Base-by-base conservation (phyloP, 1,139 yeast genomes). In the Yamadazyma sp. region DNA sequence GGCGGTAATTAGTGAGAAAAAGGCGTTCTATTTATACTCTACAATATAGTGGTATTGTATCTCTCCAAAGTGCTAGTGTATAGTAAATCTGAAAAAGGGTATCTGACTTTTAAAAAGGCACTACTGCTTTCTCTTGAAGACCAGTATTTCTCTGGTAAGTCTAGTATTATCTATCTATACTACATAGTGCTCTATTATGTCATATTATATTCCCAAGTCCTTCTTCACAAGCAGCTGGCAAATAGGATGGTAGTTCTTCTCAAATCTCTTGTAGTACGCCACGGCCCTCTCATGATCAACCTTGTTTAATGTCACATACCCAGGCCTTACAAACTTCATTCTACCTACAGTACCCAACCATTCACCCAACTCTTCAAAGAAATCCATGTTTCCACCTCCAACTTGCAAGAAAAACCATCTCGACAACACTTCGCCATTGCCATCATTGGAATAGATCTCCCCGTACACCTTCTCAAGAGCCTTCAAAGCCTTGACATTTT, bases 291-390 rank as follows among this genome's bases (percentile, higher is more conserved):
- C 64, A 36, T 76, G 78, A 57, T 86, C 86, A 18, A 83, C 90
- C 16, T 66, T 56, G 56, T 80, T 74, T 44, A 89, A 68, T 45
- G 80, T 64, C 28, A 78, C 73, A 64, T 78, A 88, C 1, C 95
- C 89, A 18, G 96, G 96, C 59, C 96, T 77, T 28, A 87, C 96
- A 57, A 82, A 89, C 69, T 89, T 89, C 96, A 89, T 89, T 69
- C 97, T 78, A 16, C 97, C 97, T 20, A 88, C 94, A 3, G 92
- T 82, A 7, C 94, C 95, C 41, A 89, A 70, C 95, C 96, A 89
- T 39, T 78, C 76, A 6, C 94, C 89, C 34, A 86, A 64, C 17
- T 35, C 39, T 20, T 41, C 63, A 55, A 82, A 79, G 39, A 69
- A 66, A 26, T 67, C 59, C 13, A 62, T 48, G 40, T 76, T 63